Percentiles rank a stretch among this genome's conserved stretches.
Conservation (phyloP, 768 basidiomycete genomes). For the Kwoniella bestiolae region DNA sequence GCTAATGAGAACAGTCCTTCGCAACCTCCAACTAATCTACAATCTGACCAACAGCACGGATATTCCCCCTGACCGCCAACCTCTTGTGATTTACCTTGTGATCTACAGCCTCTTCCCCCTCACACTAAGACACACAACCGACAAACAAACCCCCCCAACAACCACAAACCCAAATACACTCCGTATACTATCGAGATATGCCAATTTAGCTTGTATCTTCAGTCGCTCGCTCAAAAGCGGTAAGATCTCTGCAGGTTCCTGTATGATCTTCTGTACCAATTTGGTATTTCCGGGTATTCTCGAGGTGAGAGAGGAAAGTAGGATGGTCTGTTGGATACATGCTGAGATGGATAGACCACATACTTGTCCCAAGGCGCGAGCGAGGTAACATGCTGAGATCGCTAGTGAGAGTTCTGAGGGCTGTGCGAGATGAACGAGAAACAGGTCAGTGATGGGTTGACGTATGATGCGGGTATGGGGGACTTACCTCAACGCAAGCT, state of each 20-base stretch:
- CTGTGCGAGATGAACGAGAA: not conserved
- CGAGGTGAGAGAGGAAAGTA: constrained; percentile 19
- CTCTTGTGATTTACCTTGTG: too few relatives aligned
- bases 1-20: too few relatives aligned
- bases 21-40: too few relatives aligned
- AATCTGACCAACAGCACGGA: too few relatives aligned
- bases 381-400: constrained; percentile 53
- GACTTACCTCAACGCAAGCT: constrained; percentile 27
- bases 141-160: constrained; percentile 21
- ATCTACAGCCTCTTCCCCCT: constrained; percentile 15
- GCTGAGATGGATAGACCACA: constrained; percentile 49
- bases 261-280: constrained; percentile 38
- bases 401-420: constrained; percentile 42
- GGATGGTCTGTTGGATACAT: constrained; percentile 49
- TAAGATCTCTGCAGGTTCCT: constrained; percentile 39
- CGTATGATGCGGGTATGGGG: too few relatives aligned
- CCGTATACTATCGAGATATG: constrained; percentile 44
- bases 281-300: constrained; percentile 5
- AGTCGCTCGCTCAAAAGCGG: constrained; percentile 25
- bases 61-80: too few relatives aligned
- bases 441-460: too few relatives aligned
- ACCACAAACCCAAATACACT: constrained; percentile 45
- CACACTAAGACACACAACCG: not conserved
- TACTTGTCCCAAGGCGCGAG: constrained; percentile 53
- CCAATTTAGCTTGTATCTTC: constrained; percentile 34